These are phyloP conservation scores for Pyronema domesticum DNA, from an alignment of 495 filamentous ascomycete species.

Conservation along the genomic window DNA sequence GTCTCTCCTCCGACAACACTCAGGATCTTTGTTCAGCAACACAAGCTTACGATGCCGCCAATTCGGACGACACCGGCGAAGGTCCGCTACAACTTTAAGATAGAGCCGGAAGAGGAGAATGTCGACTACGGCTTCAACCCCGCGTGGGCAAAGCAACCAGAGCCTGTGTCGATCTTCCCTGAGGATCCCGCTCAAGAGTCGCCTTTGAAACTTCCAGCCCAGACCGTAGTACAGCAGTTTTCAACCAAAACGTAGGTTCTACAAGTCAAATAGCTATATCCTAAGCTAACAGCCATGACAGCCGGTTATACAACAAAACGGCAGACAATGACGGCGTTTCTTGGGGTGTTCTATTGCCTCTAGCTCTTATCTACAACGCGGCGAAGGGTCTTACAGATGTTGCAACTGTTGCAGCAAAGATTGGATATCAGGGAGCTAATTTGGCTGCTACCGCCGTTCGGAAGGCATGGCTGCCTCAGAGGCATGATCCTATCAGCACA, in stretches of 20 bases:
- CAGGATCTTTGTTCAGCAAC: neutral
- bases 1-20: neutral
- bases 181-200: neutral
- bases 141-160: conserved; percentile 11
- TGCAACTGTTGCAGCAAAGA: neutral
- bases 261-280: neutral
- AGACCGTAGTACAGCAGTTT: neutral
- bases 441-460: neutral
- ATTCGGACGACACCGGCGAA: neutral
- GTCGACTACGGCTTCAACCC: conserved; percentile 18
- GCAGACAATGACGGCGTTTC: neutral
- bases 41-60: neutral
- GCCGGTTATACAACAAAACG: neutral
- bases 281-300: neutral
- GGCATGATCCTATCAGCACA: conserved; percentile 11
- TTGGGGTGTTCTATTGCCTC: neutral
- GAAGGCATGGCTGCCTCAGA: neutral
- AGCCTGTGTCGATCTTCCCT: neutral
- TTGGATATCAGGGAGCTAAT: neutral
- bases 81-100: neutral
- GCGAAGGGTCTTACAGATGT: neutral
- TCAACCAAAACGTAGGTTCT: neutral
- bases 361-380: neutral
- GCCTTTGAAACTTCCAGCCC: neutral
- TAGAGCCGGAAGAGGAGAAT: neutral